These are phyloP conservation scores for Psilocybe cubensis DNA, from an alignment of 768 basidiomycete species.

Conservation along the genomic window DNA sequence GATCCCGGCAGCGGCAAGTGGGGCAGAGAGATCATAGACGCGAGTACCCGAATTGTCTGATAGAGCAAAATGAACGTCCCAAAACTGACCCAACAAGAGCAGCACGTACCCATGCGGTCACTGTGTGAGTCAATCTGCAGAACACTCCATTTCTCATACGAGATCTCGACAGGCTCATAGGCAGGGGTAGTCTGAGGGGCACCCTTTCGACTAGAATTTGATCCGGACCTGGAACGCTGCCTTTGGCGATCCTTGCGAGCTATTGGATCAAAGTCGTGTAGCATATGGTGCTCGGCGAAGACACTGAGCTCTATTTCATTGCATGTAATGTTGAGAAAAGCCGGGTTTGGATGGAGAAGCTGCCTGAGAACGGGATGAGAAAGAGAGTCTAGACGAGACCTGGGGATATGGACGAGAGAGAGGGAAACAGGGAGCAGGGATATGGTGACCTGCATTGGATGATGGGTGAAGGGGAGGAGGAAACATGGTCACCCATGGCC, in stretches of 20 bases:
- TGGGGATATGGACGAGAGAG: constrained; percentile 76
- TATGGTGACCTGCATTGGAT: constrained; percentile 56
- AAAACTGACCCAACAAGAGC: constrained; percentile 8
- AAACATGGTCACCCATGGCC: constrained; percentile 3
- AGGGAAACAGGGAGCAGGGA: constrained; percentile 73
- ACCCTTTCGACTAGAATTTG: constrained; percentile 32
- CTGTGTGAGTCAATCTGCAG: constrained; percentile 83
- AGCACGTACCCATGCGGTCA: constrained; percentile 61
- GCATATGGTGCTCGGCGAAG: constrained; percentile 63
- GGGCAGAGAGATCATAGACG: constrained; percentile 76
- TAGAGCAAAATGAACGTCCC: constrained; percentile 3
- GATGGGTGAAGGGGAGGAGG: background rate
- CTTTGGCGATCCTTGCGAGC: constrained; percentile 59
- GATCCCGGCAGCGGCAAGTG: constrained; percentile 75
- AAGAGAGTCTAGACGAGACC: constrained; percentile 61
- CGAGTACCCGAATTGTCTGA: constrained; percentile 72
- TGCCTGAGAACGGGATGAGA: constrained; percentile 68
- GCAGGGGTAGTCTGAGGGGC: constrained; percentile 17
- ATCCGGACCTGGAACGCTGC: constrained; percentile 44
- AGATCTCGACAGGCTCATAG: constrained; percentile 66
- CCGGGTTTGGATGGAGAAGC: constrained; percentile 66
- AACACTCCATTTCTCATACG: constrained; percentile 76
- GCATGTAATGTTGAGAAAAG: constrained; percentile 76
- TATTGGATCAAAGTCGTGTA: constrained; percentile 63
- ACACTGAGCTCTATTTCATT: constrained; percentile 81